Base-by-base conservation (phyloP, 129 eudicot genomes). In the Centella asiatica region DNA sequence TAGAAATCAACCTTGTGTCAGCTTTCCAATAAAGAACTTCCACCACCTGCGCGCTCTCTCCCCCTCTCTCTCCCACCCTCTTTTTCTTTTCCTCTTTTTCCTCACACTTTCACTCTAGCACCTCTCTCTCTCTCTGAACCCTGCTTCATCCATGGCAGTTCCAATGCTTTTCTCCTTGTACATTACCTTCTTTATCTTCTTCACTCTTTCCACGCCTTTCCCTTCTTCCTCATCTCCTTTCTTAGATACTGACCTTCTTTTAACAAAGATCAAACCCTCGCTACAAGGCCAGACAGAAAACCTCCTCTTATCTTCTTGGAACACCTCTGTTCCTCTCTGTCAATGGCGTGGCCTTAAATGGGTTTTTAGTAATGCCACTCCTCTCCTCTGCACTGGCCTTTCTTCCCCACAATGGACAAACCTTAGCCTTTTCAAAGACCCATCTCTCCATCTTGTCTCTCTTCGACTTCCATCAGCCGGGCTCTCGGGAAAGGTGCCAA, bases 291-390 rank as follows among this genome's bases (percentile, higher is more conserved):
- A 64, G 28, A 46, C 79, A 5, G 78, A 77, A 10, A 90, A 86
- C 57, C 31, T 84, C 18, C 25, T 84, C 11, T 26, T 90, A n/a
- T 72, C 71, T 31, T 72, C 95, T 32, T 90, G 98, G 98, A 87
- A 84, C 32, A 66, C 73, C n/a, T 72, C 85, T 9, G 72, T 74
- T 0, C 98, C 98, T 1, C 79, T 90, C 31, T 90, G 98, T 53
- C 98, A 90, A 76, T 90, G 98, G 98, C 50, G 83, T 17, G 98
- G 97, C 3, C 66, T 86, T 0, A 90, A 90, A 66, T 86, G 93
- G 94, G 77, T 77, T 18, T 79, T 65, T 76, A 68, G 67, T 2
- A 68, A 83, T 32, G 83, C 77, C 31, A 12, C 86, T 49, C n/a
- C 63, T 53, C 61, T 86, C 24, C 27, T 53, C 15, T 90, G 97